A percentile compares a stretch with the other conserved stretches of the same genome.
phyloP scores from a whole-genome alignment of 257 asterid genomes.

The Rhazya stricta region DNA sequence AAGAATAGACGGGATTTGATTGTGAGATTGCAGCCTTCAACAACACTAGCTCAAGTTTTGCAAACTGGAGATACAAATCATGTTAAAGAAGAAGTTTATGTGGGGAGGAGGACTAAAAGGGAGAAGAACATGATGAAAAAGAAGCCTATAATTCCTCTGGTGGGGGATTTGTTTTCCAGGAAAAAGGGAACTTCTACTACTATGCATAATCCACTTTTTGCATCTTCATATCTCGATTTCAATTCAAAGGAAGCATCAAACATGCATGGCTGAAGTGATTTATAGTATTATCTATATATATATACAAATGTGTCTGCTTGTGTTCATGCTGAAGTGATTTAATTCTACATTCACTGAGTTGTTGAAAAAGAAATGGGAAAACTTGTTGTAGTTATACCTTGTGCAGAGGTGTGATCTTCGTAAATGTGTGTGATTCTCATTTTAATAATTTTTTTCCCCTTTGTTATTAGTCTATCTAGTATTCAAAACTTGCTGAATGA shows the following conservation, averaged over 20 bases:
- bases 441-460: not conserved
- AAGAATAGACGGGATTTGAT: constrained; percentile 25
- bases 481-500: too few species aligned
- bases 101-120: constrained; percentile 34
- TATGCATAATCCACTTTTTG: constrained; percentile 46
- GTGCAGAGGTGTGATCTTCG: not conserved
- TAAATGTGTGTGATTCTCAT: not conserved
- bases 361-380: too few species aligned
- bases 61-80: constrained; percentile 19
- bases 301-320: not conserved
- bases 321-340: too few species aligned
- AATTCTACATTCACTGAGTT: too few species aligned
- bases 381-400: not conserved
- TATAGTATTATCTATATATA: too few species aligned
- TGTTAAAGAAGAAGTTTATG: constrained; percentile 20
- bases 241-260: constrained; percentile 13
- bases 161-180: constrained; percentile 59
- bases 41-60: constrained; percentile 43
- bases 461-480: too few species aligned
- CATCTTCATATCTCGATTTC: constrained; percentile 37
- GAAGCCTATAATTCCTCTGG: constrained; percentile 73
- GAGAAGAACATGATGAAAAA: constrained; percentile 36
- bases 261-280: too few species aligned
- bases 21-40: constrained; percentile 23
- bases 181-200: constrained; percentile 45